These are phyloP conservation scores for Rosa lucieae DNA, from an alignment of 306 rosid species.

Conservation along the genomic window DNA sequence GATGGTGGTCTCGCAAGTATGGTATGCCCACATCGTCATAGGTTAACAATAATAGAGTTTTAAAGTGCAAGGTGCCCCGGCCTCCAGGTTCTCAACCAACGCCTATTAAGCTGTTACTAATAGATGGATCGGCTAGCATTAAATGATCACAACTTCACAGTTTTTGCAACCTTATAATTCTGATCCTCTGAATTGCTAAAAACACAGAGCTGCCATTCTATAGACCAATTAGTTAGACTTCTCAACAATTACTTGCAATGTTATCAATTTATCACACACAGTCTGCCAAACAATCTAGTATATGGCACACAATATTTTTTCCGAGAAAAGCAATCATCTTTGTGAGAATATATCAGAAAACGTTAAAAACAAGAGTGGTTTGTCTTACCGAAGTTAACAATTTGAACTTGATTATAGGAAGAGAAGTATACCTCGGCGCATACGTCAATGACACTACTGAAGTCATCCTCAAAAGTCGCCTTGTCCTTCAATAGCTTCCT, in stretches of 20 bases:
- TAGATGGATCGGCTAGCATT: not conserved
- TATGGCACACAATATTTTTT: too few species aligned
- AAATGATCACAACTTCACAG: not conserved
- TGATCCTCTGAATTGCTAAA: not conserved
- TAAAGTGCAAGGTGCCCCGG: not conserved
- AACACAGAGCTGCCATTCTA: not conserved
- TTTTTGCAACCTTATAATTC: not conserved
- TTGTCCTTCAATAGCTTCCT: slow-evolving; percentile 48
- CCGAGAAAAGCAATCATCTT: not conserved
- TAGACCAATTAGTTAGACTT: not conserved
- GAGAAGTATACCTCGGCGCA: slow-evolving; percentile 50
- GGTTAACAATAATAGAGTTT: not conserved
- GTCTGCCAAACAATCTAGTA: not conserved
- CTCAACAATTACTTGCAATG: not conserved
- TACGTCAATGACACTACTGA: slow-evolving; percentile 47
- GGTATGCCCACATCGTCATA: not conserved
- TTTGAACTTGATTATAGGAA: not conserved
- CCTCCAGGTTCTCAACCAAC: not conserved
- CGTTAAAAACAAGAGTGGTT: not conserved
- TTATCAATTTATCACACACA: not conserved
- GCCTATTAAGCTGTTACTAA: not conserved
- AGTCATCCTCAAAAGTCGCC: slow-evolving; percentile 57
- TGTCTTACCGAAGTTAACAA: not conserved
- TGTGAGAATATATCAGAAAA: not conserved
- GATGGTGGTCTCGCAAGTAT: not conserved